A percentile compares a stretch with the other conserved stretches of the same genome.
Evolutionary conservation across 1,284 basidiomycete species (phyloP).

Genomic region (Cystobasidiaceae sp.): DNA sequence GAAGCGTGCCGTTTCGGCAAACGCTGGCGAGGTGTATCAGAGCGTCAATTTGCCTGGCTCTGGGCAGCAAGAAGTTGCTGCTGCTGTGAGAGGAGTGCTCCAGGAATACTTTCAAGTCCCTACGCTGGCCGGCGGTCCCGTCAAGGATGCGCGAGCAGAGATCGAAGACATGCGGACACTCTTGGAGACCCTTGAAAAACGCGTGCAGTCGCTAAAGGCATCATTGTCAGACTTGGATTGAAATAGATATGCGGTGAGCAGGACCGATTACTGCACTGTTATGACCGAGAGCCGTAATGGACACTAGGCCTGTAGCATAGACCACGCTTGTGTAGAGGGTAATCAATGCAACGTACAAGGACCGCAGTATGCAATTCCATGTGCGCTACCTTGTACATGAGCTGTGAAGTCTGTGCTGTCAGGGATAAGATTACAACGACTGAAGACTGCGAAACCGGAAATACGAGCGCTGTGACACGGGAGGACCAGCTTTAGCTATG

Average conservation of each 20-base stretch:
- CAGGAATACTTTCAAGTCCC: conserved; percentile 43
- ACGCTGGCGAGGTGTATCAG: conserved; percentile 32
- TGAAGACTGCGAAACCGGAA: too few species aligned
- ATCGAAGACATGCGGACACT: conserved; percentile 5
- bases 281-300: not conserved
- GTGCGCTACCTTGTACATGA: too few species aligned
- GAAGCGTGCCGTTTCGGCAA: conserved; percentile 30
- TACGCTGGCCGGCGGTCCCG: too few species aligned
- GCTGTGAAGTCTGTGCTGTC: too few species aligned
- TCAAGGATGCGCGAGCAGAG: not conserved
- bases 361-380: too few species aligned
- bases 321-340: too few species aligned
- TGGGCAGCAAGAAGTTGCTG: conserved; percentile 43
- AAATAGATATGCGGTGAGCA: not conserved
- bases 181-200: conserved; percentile 4
- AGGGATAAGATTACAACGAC: too few species aligned
- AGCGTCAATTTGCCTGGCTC: conserved; percentile 22
- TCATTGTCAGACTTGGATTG: not conserved
- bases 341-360: too few species aligned
- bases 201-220: not conserved
- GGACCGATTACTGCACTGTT: not conserved
- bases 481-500: not conserved
- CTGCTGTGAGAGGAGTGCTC: conserved; percentile 44
- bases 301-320: too few species aligned
- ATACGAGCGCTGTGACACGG: too few species aligned